phyloP scores from a whole-genome alignment of 2,329 filamentous ascomycete genomes.

The Blastomyces percursus region DNA sequence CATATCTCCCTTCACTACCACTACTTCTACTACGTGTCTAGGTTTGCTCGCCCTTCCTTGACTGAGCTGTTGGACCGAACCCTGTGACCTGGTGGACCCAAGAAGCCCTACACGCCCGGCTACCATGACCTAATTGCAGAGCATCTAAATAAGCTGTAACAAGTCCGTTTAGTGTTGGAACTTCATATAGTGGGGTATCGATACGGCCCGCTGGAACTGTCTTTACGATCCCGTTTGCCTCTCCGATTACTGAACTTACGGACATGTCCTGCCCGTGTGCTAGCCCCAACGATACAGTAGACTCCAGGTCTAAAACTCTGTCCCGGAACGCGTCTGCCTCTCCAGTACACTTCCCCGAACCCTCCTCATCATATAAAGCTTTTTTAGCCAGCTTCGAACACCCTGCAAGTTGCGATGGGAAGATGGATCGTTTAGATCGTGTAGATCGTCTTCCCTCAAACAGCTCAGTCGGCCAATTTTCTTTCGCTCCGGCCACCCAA shows the following conservation, averaged over 20 bases:
- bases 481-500: slow-evolving; percentile 52
- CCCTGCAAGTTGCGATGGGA: slow-evolving; percentile 7
- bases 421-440: not conserved
- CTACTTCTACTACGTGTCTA: not conserved
- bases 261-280: slow-evolving; percentile 1
- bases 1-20: not conserved
- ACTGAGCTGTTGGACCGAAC: not conserved
- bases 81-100: not conserved
- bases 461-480: slow-evolving; percentile 47
- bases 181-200: not conserved
- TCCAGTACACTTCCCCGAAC: slow-evolving; percentile 5
- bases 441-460: slow-evolving; percentile 14
- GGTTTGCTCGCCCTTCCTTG: not conserved
- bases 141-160: not conserved
- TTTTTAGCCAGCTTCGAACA: slow-evolving; percentile 19
- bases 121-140: slow-evolving; percentile 1
- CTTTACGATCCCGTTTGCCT: not conserved
- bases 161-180: not conserved
- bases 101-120: not conserved
- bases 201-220: not conserved
- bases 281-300: not conserved
- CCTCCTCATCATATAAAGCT: slow-evolving; percentile 5
- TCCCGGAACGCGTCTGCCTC: slow-evolving; percentile 8
- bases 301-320: slow-evolving; percentile 3
- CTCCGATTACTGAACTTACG: not conserved